A percentile compares a stretch with the other conserved stretches of the same genome.
phyloP scores from a whole-genome alignment of 176 grass and related monocot genomes.

The Dactylis glomerata region DNA sequence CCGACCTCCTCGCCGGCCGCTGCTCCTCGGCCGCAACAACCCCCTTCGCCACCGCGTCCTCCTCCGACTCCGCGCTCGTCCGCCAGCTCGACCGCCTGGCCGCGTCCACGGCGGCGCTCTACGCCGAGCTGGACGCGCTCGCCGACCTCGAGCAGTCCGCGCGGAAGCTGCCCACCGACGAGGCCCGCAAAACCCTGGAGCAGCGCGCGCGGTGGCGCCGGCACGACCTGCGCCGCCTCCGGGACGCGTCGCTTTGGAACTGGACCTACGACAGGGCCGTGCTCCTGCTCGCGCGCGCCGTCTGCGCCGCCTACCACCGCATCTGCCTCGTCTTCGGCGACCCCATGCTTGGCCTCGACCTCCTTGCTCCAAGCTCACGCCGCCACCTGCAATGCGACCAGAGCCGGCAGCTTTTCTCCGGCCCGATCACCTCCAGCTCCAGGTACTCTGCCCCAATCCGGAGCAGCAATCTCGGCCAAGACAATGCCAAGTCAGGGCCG shows the following conservation, averaged over 20 bases:
- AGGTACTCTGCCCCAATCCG: constrained; percentile 22
- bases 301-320: constrained; percentile 69
- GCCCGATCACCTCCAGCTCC: background rate
- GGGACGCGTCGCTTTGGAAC: constrained; percentile 83
- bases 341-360: constrained; percentile 52
- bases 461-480: background rate
- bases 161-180: constrained; percentile 61
- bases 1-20: constrained; percentile 75
- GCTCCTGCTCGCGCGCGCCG: constrained; percentile 68
- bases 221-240: constrained; percentile 64
- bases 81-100: constrained; percentile 87
- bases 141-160: constrained; percentile 76
- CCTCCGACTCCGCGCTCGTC: constrained; percentile 52
- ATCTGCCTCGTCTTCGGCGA: constrained; percentile 76
- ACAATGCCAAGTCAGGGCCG: constrained; percentile 37
- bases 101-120: constrained; percentile 67
- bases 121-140: constrained; percentile 71
- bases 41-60: constrained; percentile 30
- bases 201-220: constrained; percentile 75
- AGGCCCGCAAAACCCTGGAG: constrained; percentile 63
- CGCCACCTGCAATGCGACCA: background rate
- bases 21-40: constrained; percentile 32
- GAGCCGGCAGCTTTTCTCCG: background rate
- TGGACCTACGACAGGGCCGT: constrained; percentile 83
- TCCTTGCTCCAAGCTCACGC: constrained; percentile 30